A percentile compares a stretch with the other conserved stretches of the same genome.
These are phyloP conservation scores for Zymoseptoria pseudotritici DNA, from an alignment of 2,329 filamentous ascomycete species.

Conservation along the genomic window DNA sequence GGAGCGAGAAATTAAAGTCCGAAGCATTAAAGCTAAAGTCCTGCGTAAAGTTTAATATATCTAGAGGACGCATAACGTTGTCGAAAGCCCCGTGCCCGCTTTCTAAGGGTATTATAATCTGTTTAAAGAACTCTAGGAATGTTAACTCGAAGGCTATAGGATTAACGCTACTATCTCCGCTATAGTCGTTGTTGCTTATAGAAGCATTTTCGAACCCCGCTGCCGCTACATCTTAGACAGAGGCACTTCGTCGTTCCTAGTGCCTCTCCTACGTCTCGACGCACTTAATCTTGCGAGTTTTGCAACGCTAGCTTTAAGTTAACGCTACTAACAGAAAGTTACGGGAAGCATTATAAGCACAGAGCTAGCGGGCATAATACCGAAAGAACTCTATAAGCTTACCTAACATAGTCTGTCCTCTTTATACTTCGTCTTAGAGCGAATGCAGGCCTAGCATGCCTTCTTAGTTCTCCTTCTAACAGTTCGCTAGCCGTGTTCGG, in stretches of 20 bases:
- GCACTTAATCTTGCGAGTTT: constrained; percentile 15
- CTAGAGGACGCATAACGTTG: constrained; percentile 11
- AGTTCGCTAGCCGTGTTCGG: constrained; percentile 15
- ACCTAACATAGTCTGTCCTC: constrained; percentile 16
- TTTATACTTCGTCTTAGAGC: constrained; percentile 23
- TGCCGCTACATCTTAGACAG: neutral
- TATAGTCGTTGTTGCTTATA: neutral
- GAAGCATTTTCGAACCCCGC: neutral
- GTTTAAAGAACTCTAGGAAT: constrained; percentile 25
- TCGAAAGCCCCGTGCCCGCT: neutral
- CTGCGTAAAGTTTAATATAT: constrained; percentile 22
- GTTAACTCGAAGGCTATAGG: constrained; percentile 6
- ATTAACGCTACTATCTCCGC: neutral
- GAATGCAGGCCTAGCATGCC: constrained; percentile 21
- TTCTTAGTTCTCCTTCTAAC: constrained; percentile 18
- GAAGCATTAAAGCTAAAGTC: constrained; percentile 17
- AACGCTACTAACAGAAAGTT: no score
- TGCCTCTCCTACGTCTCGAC: constrained; percentile 18
- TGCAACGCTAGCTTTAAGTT: constrained; percentile 16
- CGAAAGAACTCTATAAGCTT: no score
- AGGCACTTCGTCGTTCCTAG: neutral
- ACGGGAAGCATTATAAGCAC: no score
- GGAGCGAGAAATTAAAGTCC: constrained; percentile 22
- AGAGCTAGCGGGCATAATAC: no score
- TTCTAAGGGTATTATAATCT: constrained; percentile 23